phyloP scores from a whole-genome alignment of 371 early-diverging fungal species.

The Mortierella sp. region DNA sequence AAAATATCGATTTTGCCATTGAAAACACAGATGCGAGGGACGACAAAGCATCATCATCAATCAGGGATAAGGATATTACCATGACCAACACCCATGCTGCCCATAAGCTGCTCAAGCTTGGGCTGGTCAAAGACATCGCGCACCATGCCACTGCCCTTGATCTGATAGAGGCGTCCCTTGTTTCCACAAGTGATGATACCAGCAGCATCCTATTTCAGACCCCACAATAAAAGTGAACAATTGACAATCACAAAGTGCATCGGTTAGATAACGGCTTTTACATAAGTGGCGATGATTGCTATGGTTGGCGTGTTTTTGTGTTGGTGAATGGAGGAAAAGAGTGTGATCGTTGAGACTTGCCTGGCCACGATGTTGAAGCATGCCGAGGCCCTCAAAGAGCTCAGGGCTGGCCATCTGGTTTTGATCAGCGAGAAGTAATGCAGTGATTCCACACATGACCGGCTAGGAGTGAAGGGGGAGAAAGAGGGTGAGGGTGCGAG shows the following conservation, averaged over 20 bases:
- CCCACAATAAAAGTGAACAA: background rate
- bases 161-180: constrained; percentile 96
- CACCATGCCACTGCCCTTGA: constrained; percentile 98
- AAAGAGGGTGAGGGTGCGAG: background rate
- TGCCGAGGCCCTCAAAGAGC: constrained; percentile 92
- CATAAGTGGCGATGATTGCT: background rate
- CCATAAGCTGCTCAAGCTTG: constrained; percentile 82
- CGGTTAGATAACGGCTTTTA: background rate
- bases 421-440: constrained; percentile 86
- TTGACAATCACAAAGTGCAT: background rate
- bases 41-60: too few species aligned
- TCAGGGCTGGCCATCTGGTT: constrained; percentile 83
- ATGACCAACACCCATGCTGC: constrained; percentile 96
- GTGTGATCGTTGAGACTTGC: constrained; percentile 66
- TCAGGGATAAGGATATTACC: constrained; percentile 68
- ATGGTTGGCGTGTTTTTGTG: background rate
- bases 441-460: constrained; percentile 94
- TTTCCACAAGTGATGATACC: constrained; percentile 97
- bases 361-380: constrained; percentile 98
- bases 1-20: background rate
- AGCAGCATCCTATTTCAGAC: constrained; percentile 89
- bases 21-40: too few species aligned
- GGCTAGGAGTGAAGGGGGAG: constrained; percentile 11
- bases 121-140: constrained; percentile 92
- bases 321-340: background rate